These are phyloP conservation scores for Sparassis latifolia DNA, from an alignment of 1,284 basidiomycete species.

Conservation along the genomic window DNA sequence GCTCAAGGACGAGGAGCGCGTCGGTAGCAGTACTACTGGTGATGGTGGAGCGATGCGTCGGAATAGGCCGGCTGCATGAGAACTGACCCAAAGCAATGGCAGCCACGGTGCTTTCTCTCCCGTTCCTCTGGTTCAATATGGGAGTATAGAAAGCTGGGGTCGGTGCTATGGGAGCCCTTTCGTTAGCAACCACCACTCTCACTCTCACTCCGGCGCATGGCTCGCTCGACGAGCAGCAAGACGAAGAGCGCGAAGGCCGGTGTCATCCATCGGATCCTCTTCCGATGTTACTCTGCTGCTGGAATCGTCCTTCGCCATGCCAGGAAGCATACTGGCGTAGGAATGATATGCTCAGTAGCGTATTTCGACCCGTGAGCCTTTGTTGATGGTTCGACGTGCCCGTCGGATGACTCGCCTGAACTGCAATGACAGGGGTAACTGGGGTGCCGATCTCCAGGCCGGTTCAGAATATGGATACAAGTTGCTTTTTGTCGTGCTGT, in stretches of 20 bases:
- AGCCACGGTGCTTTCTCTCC: slow-evolving; percentile 11
- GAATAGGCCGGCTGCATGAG: slow-evolving; percentile 10
- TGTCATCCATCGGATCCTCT: background rate
- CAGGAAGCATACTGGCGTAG: slow-evolving; percentile 40
- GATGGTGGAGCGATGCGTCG: slow-evolving; percentile 1
- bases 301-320: slow-evolving; percentile 29
- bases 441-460: slow-evolving; percentile 71
- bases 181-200: slow-evolving; percentile 1
- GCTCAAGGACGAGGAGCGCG: background rate
- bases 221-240: background rate
- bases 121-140: slow-evolving; percentile 13
- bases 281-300: background rate
- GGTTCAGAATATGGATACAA: slow-evolving; percentile 79
- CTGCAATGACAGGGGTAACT: slow-evolving; percentile 49
- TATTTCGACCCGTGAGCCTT: slow-evolving; percentile 49
- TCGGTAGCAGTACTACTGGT: background rate
- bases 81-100: slow-evolving; percentile 11
- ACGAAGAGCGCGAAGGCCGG: background rate
- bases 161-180: slow-evolving; percentile 1
- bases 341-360: slow-evolving; percentile 45
- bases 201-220: background rate
- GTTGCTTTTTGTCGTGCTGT: slow-evolving; percentile 79
- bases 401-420: background rate
- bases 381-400: slow-evolving; percentile 28
- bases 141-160: background rate